Conservation (phyloP, 2,329 filamentous ascomycete genomes). For the Leptographium lundbergii region DNA sequence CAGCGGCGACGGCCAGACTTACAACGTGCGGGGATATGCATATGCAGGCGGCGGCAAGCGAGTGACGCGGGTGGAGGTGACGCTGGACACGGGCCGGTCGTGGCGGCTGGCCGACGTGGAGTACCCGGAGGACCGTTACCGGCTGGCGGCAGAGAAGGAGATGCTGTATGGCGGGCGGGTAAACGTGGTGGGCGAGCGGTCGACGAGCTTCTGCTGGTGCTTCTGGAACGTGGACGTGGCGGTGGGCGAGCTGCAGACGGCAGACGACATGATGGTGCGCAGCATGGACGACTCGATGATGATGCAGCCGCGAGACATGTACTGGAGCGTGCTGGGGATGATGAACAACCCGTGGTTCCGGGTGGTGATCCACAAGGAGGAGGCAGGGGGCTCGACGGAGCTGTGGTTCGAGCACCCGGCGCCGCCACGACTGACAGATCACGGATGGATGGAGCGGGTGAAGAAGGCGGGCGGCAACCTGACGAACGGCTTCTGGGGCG, state of each 20-base stretch:
- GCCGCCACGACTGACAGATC: constrained; percentile 60
- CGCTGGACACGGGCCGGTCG: constrained; percentile 64
- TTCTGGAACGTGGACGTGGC: constrained; percentile 59
- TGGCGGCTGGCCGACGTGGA: constrained; percentile 68
- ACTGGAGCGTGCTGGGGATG: constrained; percentile 91
- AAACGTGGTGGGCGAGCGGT: constrained; percentile 66
- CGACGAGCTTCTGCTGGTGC: constrained; percentile 10
- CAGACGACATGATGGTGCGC: constrained; percentile 66
- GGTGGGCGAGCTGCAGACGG: constrained; percentile 44
- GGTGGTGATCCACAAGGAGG: constrained; percentile 60
- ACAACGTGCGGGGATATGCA: constrained; percentile 67
- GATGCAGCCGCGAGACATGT: constrained; percentile 82
- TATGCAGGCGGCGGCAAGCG: constrained; percentile 80
- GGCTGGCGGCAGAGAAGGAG: constrained; percentile 43
- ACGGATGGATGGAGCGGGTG: constrained; percentile 88
- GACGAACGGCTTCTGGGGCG: constrained; percentile 74
- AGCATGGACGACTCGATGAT: constrained; percentile 88
- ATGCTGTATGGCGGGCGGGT: constrained; percentile 57
- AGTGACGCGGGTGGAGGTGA: constrained; percentile 71
- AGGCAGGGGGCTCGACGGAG: constrained; percentile 31
- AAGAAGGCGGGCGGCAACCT: constrained; percentile 74
- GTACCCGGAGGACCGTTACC: constrained; percentile 79
- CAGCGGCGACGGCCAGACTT: constrained; percentile 26
- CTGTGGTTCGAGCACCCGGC: constrained; percentile 83
- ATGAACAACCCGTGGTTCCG: constrained; percentile 97